Percentiles rank a stretch among this genome's conserved stretches.
phyloP scores from a whole-genome alignment of 495 filamentous ascomycete genomes.

The Aspergillus homomorphus region DNA sequence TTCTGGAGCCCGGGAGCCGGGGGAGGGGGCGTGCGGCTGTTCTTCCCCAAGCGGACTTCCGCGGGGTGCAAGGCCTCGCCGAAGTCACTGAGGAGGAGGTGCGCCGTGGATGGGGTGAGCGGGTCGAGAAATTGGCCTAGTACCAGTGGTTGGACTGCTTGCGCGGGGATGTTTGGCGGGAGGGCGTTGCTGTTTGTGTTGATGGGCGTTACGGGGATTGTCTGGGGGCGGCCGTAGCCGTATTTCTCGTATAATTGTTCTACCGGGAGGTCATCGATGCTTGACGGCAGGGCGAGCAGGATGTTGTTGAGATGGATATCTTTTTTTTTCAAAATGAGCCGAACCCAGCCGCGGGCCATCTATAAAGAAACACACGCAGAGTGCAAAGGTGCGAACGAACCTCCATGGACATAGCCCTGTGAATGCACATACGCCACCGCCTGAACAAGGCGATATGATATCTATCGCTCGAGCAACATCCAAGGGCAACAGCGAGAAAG shows the following conservation, averaged over 20 bases:
- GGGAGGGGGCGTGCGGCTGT: slow-evolving; percentile 10
- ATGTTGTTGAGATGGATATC: slow-evolving; percentile 40
- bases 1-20: slow-evolving; percentile 30
- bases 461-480: too few relatives aligned
- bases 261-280: slow-evolving; percentile 28
- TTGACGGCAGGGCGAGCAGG: slow-evolving; percentile 33
- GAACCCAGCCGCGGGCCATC: background rate
- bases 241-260: slow-evolving; percentile 30
- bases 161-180: slow-evolving; percentile 22
- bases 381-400: slow-evolving; percentile 10
- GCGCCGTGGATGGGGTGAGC: slow-evolving; percentile 22
- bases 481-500: slow-evolving; percentile 31
- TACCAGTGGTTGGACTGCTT: slow-evolving; percentile 27
- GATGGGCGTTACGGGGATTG: slow-evolving; percentile 20
- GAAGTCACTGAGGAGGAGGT: slow-evolving; percentile 28
- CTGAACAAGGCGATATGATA: slow-evolving; percentile 18
- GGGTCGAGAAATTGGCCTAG: slow-evolving; percentile 28
- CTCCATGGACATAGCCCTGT: slow-evolving; percentile 35
- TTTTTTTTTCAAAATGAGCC: slow-evolving; percentile 15
- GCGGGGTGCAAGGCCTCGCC: slow-evolving; percentile 29
- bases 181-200: slow-evolving; percentile 14
- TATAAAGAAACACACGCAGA: background rate
- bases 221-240: slow-evolving; percentile 23
- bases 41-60: slow-evolving; percentile 13
- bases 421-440: slow-evolving; percentile 36